These are phyloP conservation scores for Linnemannia zychae DNA, from an alignment of 192 early-diverging fungal species.

Conservation along the genomic window DNA sequence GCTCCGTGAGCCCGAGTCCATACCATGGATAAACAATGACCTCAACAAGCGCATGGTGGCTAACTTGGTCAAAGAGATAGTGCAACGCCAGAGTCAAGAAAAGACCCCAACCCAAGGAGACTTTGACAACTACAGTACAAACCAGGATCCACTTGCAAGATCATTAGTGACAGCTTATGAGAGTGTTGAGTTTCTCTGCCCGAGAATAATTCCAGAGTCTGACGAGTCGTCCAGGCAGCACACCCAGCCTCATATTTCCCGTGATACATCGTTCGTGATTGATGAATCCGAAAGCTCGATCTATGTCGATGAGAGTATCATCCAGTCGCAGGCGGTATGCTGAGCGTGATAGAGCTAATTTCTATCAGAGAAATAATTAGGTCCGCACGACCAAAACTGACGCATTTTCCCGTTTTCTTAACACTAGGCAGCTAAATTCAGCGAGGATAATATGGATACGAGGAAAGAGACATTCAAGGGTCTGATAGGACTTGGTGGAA, in stretches of 20 bases:
- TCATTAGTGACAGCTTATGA: constrained; percentile 34
- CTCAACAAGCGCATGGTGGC: constrained; percentile 35
- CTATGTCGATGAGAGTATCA: constrained; percentile 41
- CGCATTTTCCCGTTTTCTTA: not conserved
- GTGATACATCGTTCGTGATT: constrained; percentile 34
- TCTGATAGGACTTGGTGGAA: constrained; percentile 22
- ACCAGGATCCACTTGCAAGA: constrained; percentile 15
- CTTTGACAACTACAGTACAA: constrained; percentile 22
- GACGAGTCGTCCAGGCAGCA: constrained; percentile 4
- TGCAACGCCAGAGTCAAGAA: constrained; percentile 22
- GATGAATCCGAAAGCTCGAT: constrained; percentile 44
- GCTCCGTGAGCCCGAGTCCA: constrained; percentile 23
- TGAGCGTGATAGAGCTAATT: not conserved
- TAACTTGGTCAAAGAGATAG: constrained; percentile 35
- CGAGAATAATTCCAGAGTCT: not conserved
- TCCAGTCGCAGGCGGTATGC: constrained; percentile 44
- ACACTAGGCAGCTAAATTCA: constrained; percentile 7
- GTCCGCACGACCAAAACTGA: not conserved
- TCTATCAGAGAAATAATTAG: constrained; percentile 47
- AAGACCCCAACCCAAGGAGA: constrained; percentile 27
- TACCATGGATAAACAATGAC: constrained; percentile 52
- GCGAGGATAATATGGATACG: constrained; percentile 22
- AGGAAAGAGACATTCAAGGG: constrained; percentile 32
- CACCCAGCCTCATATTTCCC: not conserved
- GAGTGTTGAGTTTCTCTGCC: constrained; percentile 33